Evolutionary conservation across 768 basidiomycete species (phyloP).

Genomic region (Asterophora parasitica): DNA sequence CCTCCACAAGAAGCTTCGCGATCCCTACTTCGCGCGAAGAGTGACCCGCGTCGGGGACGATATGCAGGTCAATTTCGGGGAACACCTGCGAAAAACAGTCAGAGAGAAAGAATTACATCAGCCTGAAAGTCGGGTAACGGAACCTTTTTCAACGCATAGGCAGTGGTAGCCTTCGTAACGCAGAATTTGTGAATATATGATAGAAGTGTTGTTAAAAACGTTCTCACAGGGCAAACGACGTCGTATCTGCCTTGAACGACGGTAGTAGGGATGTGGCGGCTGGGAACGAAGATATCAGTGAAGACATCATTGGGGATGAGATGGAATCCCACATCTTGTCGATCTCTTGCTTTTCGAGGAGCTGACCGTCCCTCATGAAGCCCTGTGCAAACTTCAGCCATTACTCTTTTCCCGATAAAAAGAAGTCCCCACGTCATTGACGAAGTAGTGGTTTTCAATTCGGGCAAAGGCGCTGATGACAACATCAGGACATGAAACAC

Average conservation of each 20-base stretch:
- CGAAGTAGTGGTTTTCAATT: constrained; percentile 90
- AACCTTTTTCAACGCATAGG: constrained; percentile 73
- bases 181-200: background rate
- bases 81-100: constrained; percentile 41
- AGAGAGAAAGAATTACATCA: too few relatives aligned
- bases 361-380: constrained; percentile 85
- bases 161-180: constrained; percentile 64
- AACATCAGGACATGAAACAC: background rate
- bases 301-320: background rate
- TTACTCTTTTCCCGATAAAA: background rate
- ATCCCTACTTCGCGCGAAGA: constrained; percentile 73
- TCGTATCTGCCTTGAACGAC: constrained; percentile 89
- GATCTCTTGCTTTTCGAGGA: constrained; percentile 78
- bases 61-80: constrained; percentile 71
- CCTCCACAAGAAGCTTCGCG: constrained; percentile 67
- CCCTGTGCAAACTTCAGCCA: constrained; percentile 41
- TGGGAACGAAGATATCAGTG: constrained; percentile 22
- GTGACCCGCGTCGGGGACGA: constrained; percentile 87
- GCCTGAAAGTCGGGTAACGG: background rate
- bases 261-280: constrained; percentile 82
- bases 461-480: constrained; percentile 71
- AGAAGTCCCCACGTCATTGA: constrained; percentile 55
- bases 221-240: constrained; percentile 74
- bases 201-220: background rate
- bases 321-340: constrained; percentile 69